phyloP scores from a whole-genome alignment of 768 basidiomycete genomes.

The Tulasnella sp. region DNA sequence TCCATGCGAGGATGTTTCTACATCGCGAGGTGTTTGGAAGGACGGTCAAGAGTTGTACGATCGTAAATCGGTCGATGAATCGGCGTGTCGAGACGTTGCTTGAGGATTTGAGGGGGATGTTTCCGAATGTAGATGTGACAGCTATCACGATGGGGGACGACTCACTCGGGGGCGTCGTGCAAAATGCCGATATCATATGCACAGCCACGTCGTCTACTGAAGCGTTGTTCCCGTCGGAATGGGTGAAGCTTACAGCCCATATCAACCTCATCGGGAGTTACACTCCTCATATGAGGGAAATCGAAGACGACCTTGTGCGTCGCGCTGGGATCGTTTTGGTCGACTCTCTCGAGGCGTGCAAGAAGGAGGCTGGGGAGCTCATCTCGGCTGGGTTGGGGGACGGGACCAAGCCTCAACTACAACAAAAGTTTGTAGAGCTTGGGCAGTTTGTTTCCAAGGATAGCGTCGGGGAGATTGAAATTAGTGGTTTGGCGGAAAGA shows the following conservation, averaged over 20 bases:
- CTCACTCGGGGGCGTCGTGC: slow-evolving; percentile 25
- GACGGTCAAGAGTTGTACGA: slow-evolving; percentile 38
- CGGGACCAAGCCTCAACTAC: slow-evolving; percentile 23
- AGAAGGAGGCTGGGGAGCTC: slow-evolving; percentile 72
- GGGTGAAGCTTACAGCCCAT: neutral
- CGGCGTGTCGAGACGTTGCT: slow-evolving; percentile 35
- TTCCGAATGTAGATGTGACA: slow-evolving; percentile 22
- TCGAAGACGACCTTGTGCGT: slow-evolving; percentile 44
- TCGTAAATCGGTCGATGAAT: slow-evolving; percentile 51
- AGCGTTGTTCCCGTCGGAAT: slow-evolving; percentile 51
- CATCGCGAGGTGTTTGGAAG: slow-evolving; percentile 21
- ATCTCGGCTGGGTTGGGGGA: slow-evolving; percentile 27
- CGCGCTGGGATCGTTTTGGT: slow-evolving; percentile 52
- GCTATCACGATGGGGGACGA: slow-evolving; percentile 2
- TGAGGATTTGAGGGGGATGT: slow-evolving; percentile 22
- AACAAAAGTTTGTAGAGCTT: slow-evolving; percentile 46
- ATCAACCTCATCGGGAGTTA: slow-evolving; percentile 30
- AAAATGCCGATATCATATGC: slow-evolving; percentile 52
- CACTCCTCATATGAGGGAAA: slow-evolving; percentile 68
- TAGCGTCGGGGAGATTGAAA: slow-evolving; percentile 24
- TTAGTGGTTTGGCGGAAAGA: slow-evolving; percentile 18
- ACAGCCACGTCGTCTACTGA: slow-evolving; percentile 57
- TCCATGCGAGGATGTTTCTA: slow-evolving; percentile 53
- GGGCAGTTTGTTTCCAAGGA: no score
- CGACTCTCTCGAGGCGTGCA: slow-evolving; percentile 59